Evolutionary conservation across 1,139 yeast genomes (phyloP).

Genomic region (Yamadazyma triangularis): DNA sequence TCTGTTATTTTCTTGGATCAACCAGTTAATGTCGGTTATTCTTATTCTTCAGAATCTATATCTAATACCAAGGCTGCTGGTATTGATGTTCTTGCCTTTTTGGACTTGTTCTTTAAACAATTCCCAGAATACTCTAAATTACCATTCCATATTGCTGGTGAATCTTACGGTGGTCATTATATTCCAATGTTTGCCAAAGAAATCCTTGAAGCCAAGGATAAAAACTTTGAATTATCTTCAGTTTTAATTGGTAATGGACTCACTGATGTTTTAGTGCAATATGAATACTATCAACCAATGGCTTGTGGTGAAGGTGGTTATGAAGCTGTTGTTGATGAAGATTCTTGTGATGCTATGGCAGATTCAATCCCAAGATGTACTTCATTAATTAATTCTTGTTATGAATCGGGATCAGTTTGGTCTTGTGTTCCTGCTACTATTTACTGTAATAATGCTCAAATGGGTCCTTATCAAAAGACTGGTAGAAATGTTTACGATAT

Average conservation of each 20-base stretch:
- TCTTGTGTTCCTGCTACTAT: slow-evolving; percentile 91
- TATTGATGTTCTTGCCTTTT: slow-evolving; percentile 86
- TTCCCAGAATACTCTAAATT: slow-evolving; percentile 76
- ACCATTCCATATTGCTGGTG: slow-evolving; percentile 95
- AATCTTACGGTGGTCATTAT: slow-evolving; percentile 98
- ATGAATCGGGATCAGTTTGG: slow-evolving; percentile 72
- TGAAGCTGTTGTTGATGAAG: slow-evolving; percentile 71
- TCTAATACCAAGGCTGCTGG: slow-evolving; percentile 86
- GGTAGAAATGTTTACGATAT: slow-evolving; percentile 94
- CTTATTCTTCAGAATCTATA: slow-evolving; percentile 63
- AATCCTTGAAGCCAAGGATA: slow-evolving; percentile 70
- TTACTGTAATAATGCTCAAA: slow-evolving; percentile 83
- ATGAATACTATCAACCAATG: slow-evolving; percentile 90
- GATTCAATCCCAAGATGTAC: slow-evolving; percentile 76
- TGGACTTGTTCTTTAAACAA: slow-evolving; percentile 83
- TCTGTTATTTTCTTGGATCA: slow-evolving; percentile 44
- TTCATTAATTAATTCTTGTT: slow-evolving; percentile 75
- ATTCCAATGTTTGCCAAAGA: slow-evolving; percentile 91
- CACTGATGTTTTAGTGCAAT: slow-evolving; percentile 88
- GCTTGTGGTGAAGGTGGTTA: slow-evolving; percentile 96
- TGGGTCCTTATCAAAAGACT: slow-evolving; percentile 85
- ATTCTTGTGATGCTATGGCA: slow-evolving; percentile 75
- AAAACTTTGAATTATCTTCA: slow-evolving; percentile 79
- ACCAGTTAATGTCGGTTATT: slow-evolving; percentile 65
- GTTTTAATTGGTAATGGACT: slow-evolving; percentile 94